A percentile compares a stretch with the other conserved stretches of the same genome.
Conservation (phyloP, 257 asterid genomes). For the Petrea volubilis region DNA sequence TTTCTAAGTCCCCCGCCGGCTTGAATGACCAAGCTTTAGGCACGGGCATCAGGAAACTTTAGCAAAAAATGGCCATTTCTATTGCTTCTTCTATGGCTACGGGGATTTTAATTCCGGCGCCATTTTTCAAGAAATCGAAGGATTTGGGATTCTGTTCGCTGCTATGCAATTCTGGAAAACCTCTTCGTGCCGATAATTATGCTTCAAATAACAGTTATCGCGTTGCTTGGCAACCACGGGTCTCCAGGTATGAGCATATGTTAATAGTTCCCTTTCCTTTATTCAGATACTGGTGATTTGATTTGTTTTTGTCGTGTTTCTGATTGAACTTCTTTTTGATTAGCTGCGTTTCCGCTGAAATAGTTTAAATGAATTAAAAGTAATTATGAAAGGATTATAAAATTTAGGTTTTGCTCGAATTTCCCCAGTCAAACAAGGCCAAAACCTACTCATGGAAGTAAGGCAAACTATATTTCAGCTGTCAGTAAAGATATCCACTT, state of each 20-base stretch:
- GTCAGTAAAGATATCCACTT: neutral
- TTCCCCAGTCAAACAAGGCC: neutral
- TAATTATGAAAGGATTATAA: neutral
- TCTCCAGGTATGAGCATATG: constrained; percentile 46
- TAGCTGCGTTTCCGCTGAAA: constrained; percentile 1
- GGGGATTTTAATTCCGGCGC: constrained; percentile 36
- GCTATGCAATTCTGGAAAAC: constrained; percentile 25
- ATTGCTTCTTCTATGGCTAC: constrained; percentile 39
- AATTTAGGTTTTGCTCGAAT: neutral
- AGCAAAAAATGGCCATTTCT: constrained; percentile 50
- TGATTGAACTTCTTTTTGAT: neutral
- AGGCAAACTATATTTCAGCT: neutral
- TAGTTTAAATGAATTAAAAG: neutral
- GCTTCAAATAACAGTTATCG: constrained; percentile 14
- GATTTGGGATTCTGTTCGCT: constrained; percentile 35
- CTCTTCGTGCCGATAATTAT: constrained; percentile 22
- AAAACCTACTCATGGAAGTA: neutral
- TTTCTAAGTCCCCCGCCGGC: constrained; percentile 10
- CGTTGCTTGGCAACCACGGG: constrained; percentile 28
- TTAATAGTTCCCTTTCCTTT: neutral
- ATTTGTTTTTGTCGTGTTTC: neutral
- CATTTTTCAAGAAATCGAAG: constrained; percentile 29
- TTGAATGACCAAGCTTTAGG: constrained; percentile 25
- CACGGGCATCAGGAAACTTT: neutral
- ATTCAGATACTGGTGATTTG: neutral